Evolutionary conservation across 495 filamentous ascomycete species (phyloP).

Genomic region (Neurospora sp.): DNA sequence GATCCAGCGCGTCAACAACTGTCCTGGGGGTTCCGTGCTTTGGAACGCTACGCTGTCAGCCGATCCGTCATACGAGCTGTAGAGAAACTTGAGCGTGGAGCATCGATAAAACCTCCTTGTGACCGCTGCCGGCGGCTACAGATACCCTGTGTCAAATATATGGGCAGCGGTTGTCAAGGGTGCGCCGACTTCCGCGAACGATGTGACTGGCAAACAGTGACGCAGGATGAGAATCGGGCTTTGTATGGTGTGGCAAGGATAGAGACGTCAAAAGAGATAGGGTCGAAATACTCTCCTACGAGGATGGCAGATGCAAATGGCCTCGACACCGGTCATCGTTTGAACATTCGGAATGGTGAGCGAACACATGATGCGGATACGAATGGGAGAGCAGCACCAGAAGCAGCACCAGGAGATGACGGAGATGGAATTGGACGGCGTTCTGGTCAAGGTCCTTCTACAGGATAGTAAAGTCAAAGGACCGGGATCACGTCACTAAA

Average conservation of each 20-base stretch:
- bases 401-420: not conserved
- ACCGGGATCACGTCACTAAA: not conserved
- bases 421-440: not conserved
- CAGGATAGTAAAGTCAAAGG: not conserved
- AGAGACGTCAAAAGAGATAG: not conserved
- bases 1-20: constrained; percentile 1
- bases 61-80: constrained; percentile 62
- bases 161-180: constrained; percentile 66
- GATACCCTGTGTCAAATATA: constrained; percentile 74
- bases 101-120: constrained; percentile 65
- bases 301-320: not conserved
- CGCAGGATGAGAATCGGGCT: constrained; percentile 50
- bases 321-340: not conserved
- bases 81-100: constrained; percentile 63
- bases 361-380: not conserved
- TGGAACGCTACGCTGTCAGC: constrained; percentile 18
- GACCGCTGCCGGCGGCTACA: constrained; percentile 71
- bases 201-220: constrained; percentile 71
- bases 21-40: not conserved
- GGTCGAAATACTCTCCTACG: not conserved
- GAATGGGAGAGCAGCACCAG: not conserved
- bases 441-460: not conserved
- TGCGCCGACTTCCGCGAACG: constrained; percentile 85
- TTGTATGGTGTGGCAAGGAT: not conserved
- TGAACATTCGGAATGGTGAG: not conserved